A percentile compares a stretch with the other conserved stretches of the same genome.
phyloP scores from a whole-genome alignment of 2,329 filamentous ascomycete species.

The Colletotrichum endophyticum region DNA sequence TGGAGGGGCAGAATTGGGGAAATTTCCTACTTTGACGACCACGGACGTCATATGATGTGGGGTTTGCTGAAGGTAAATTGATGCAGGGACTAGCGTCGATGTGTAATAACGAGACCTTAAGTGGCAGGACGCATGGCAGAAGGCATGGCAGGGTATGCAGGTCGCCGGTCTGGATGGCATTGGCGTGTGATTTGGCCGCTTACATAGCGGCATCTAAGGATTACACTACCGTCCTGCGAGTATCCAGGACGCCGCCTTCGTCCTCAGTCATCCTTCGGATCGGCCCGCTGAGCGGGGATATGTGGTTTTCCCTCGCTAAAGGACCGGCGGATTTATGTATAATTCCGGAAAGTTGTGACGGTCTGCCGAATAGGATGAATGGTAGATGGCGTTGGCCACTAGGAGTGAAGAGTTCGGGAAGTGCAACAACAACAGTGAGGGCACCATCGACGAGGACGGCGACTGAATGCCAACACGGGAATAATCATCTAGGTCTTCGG shows the following conservation, averaged over 20 bases:
- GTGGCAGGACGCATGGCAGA: neutral
- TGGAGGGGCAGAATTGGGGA: neutral
- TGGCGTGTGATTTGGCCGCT: neutral
- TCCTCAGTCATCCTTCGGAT: neutral
- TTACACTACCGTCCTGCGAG: neutral
- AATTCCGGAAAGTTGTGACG: neutral
- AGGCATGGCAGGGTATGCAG: neutral
- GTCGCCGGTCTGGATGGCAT: neutral
- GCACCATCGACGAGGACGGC: neutral
- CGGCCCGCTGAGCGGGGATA: neutral
- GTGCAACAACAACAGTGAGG: neutral
- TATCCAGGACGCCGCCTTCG: neutral
- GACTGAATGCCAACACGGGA: neutral
- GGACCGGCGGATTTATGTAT: neutral
- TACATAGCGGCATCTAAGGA: neutral
- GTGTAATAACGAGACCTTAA: neutral
- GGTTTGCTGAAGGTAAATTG: neutral
- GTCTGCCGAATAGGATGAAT: neutral
- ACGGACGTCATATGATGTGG: conserved; percentile 5
- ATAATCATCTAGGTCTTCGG: neutral
- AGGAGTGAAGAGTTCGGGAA: neutral
- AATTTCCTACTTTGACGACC: neutral
- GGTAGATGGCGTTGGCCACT: neutral
- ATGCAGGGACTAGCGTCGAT: neutral
- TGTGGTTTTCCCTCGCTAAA: neutral